Evolutionary conservation across 1,139 yeast species (phyloP).

Genomic region (Taiozyma sp.): DNA sequence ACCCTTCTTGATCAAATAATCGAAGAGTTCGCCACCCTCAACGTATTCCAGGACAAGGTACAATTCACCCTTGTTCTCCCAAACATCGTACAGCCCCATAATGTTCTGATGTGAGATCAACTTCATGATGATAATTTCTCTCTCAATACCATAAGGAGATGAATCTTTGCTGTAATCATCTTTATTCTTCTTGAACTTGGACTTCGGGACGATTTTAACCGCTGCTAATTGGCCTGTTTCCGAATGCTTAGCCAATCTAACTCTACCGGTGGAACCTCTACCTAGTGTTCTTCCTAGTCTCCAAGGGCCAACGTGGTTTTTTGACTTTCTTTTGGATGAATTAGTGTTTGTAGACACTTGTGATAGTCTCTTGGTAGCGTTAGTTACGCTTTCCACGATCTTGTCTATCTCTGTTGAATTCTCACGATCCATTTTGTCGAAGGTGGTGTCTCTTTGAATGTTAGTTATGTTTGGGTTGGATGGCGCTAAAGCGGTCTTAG

Average conservation of each 20-base stretch:
- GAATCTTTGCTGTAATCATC: constrained; percentile 28
- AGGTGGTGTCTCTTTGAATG: constrained; percentile 4
- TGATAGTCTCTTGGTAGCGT: constrained; percentile 59
- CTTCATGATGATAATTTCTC: constrained; percentile 92
- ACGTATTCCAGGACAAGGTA: constrained; percentile 91
- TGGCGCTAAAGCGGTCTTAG: constrained; percentile 20
- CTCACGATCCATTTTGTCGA: constrained; percentile 1
- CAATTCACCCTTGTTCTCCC: constrained; percentile 95
- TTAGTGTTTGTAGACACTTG: constrained; percentile 54
- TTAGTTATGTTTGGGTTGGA: constrained; percentile 16
- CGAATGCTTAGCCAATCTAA: constrained; percentile 82
- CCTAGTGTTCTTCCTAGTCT: constrained; percentile 91
- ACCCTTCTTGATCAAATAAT: constrained; percentile 84
- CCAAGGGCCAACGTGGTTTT: constrained; percentile 94
- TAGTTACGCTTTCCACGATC: constrained; percentile 42
- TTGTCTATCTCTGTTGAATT: constrained; percentile 25
- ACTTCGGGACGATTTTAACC: constrained; percentile 91
- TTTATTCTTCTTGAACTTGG: constrained; percentile 38
- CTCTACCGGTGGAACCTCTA: constrained; percentile 93
- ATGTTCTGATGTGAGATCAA: constrained; percentile 90
- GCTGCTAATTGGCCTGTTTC: constrained; percentile 91
- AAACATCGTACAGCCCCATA: constrained; percentile 93
- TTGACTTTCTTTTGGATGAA: constrained; percentile 47
- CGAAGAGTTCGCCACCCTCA: constrained; percentile 96
- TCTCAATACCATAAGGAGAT: constrained; percentile 89